Base-by-base conservation (phyloP, 208 protist species). In the Angomonas deanei region DNA sequence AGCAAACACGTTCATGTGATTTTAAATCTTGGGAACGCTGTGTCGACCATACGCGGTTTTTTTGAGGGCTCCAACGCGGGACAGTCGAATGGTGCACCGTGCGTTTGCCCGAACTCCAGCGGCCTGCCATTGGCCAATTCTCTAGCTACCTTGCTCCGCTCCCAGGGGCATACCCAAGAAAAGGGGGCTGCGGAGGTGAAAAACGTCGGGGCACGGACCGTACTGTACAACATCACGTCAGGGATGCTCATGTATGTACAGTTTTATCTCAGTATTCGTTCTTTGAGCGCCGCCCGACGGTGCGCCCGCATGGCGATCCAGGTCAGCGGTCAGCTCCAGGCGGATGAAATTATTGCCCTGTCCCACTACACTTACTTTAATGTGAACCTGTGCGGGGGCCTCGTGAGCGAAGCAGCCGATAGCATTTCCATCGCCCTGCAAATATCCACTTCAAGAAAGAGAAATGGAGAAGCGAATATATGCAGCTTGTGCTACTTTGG, bases 171-270 rank as follows among this genome's bases (percentile, higher is more conserved):
- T n/a, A n/a, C n/a, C n/a, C n/a, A n/a, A n/a, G n/a, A n/a, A n/a
- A n/a, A n/a, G n/a, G n/a, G n/a, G n/a, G n/a, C n/a, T n/a, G n/a
- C 15, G 11, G 36, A 42, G 11, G 11, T n/a, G 15, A 42, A 42
- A 42, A 32, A 5, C 13, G 30, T 24, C n/a, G 28, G 78, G 32
- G 76, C 82, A 3, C 74, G 84, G 48, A 73, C 74, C 5, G 74
- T 86, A n/a, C 66, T 94, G 32, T 64, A 70, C 28, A 82, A 80
- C 68, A 92, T 92, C 56, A 84, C 85, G 11, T 82, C 70, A 59
- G 85, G 88, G 3, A 83, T 94, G 68, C 80, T 94, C 23, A 64
- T 89, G 21, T 94, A 92, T 60, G 72, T 78, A 0, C 82, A 87
- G 52, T 84, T 82, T 57, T 85, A 92, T 64, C 66, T 92, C 6